A percentile compares a stretch with the other conserved stretches of the same genome.
Evolutionary conservation across 106 monocot species (phyloP).

Genomic region (Apostasia shenzhenica): DNA sequence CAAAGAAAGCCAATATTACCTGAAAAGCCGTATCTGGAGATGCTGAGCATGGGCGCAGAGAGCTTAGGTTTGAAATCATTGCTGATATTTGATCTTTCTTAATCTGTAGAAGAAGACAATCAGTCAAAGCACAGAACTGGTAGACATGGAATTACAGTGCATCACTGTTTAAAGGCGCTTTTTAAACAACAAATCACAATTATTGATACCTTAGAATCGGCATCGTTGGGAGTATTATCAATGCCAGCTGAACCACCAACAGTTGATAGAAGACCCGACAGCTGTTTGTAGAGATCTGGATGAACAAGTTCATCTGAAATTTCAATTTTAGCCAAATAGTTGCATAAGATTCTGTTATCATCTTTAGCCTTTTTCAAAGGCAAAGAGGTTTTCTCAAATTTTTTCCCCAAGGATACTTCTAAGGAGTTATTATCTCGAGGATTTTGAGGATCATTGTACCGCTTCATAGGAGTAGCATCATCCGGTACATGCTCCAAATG

Average conservation of each 20-base stretch:
- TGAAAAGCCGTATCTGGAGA: conserved; percentile 5
- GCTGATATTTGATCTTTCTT: background rate
- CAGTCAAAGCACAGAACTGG: background rate
- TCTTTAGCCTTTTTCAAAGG: conserved; percentile 16
- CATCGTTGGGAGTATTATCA: background rate
- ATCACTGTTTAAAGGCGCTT: background rate
- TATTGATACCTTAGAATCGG: background rate
- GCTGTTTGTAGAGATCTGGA: conserved; percentile 41
- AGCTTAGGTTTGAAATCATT: background rate
- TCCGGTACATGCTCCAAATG: conserved; percentile 12
- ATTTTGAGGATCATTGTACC: conserved; percentile 7
- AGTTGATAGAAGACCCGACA: background rate
- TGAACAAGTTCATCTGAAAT: conserved; percentile 47
- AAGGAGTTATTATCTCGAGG: conserved; percentile 2
- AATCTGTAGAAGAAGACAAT: background rate
- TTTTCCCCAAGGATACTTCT: conserved; percentile 6
- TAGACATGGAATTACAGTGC: background rate
- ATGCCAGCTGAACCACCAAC: background rate
- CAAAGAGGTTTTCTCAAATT: conserved; percentile 5
- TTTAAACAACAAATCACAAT: background rate
- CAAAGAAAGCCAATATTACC: background rate
- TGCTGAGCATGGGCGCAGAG: background rate
- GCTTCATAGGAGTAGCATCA: conserved; percentile 24
- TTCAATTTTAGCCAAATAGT: conserved; percentile 50
- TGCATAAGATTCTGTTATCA: conserved; percentile 2